Conservation (phyloP, 2,329 filamentous ascomycete genomes). For the Penicillium sp. region DNA sequence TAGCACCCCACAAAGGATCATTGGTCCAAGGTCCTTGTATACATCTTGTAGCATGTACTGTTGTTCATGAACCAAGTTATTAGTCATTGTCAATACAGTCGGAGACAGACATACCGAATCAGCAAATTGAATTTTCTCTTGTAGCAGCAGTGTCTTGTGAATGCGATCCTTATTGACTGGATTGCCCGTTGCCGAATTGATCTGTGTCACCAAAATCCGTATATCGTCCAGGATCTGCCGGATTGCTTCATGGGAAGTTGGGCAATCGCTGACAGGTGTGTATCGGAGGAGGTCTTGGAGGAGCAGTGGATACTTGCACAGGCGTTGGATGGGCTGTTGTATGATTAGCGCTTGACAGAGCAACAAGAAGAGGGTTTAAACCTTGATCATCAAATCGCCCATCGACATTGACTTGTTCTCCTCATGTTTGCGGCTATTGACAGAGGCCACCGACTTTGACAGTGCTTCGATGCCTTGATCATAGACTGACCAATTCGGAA, state of each 20-base stretch:
- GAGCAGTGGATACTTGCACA: conserved; percentile 87
- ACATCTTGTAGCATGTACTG: conserved; percentile 47
- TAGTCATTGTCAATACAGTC: neutral
- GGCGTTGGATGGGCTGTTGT: conserved; percentile 80
- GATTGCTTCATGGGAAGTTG: conserved; percentile 76
- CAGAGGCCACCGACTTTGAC: conserved; percentile 70
- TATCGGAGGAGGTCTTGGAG: conserved; percentile 80
- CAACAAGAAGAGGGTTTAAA: conserved; percentile 35
- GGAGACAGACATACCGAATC: conserved; percentile 57
- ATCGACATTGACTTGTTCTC: conserved; percentile 76
- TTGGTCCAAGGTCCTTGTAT: conserved; percentile 77
- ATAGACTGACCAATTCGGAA: conserved; percentile 74
- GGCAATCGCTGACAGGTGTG: conserved; percentile 82
- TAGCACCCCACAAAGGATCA: conserved; percentile 77
- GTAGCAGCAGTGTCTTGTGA: conserved; percentile 80
- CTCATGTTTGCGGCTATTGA: conserved; percentile 62
- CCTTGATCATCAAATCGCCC: conserved; percentile 87
- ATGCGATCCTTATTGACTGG: conserved; percentile 66
- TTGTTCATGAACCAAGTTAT: neutral
- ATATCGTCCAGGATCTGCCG: conserved; percentile 70
- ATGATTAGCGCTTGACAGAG: conserved; percentile 11
- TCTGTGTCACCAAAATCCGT: conserved; percentile 71
- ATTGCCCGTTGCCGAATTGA: conserved; percentile 83
- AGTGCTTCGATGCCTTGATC: conserved; percentile 84
- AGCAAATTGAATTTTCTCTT: conserved; percentile 75